Percentiles rank a stretch among this genome's conserved stretches.
phyloP scores from a whole-genome alignment of 148 eudicot species.

The Heliosperma pusillum region DNA sequence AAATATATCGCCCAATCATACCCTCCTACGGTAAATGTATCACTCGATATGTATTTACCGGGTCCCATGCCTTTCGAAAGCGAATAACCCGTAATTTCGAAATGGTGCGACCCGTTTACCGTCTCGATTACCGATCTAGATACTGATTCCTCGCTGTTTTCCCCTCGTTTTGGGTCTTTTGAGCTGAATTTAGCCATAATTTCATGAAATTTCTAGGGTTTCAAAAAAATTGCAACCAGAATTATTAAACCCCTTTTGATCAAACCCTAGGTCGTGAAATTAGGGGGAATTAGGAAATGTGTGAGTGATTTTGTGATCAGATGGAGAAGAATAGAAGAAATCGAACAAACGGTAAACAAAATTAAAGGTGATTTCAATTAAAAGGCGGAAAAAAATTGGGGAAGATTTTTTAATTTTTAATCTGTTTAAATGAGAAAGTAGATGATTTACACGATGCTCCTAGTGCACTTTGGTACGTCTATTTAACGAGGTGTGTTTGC shows the following conservation, averaged over 20 bases:
- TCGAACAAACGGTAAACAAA: not conserved
- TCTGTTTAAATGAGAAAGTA: not conserved
- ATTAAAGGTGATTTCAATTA: not conserved
- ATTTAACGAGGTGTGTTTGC: not conserved
- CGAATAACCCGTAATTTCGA: constrained; percentile 82
- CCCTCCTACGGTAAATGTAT: constrained; percentile 71
- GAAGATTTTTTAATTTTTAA: not conserved
- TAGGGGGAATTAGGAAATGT: not conserved
- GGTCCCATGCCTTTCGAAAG: constrained; percentile 84
- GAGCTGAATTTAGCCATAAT: constrained; percentile 32
- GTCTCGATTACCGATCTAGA: constrained; percentile 74
- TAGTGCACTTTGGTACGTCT: not conserved
- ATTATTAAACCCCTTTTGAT: constrained; percentile 8
- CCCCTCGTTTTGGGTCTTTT: constrained; percentile 7
- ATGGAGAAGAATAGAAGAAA: not conserved
- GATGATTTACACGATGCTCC: not conserved
- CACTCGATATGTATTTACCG: constrained; percentile 72
- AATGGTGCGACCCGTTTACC: constrained; percentile 71
- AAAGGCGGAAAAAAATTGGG: not conserved
- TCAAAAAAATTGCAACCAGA: not conserved
- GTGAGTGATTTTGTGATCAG: not conserved
- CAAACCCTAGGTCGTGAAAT: constrained; percentile 28
- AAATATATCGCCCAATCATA: constrained; percentile 93
- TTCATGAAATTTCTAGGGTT: constrained; percentile 30
- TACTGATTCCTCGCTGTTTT: constrained; percentile 27